Conservation (phyloP, 1,139 yeast genomes). For the Suzukiozyma palmioleophila region DNA sequence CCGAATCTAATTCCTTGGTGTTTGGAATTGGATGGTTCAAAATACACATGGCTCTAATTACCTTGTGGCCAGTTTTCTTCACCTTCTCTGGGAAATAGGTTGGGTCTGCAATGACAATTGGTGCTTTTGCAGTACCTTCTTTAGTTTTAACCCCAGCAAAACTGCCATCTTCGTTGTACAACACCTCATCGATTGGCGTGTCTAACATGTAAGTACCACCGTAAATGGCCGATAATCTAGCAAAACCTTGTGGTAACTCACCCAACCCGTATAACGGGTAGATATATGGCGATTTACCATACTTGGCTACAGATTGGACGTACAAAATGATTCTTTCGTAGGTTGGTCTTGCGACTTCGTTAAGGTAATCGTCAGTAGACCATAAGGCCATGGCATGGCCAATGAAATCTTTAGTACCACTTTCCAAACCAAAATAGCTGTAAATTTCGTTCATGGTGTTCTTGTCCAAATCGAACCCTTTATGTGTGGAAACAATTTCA, state of each 20-base stretch:
- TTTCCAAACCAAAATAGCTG: conserved; percentile 84
- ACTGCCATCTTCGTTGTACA: conserved; percentile 61
- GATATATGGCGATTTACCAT: conserved; percentile 94
- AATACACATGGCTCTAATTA: conserved; percentile 92
- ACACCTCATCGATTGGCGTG: conserved; percentile 88
- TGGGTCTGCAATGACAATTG: conserved; percentile 95
- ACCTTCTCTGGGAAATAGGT: conserved; percentile 95
- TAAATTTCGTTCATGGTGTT: conserved; percentile 93
- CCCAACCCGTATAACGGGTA: conserved; percentile 97
- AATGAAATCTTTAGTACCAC: conserved; percentile 91
- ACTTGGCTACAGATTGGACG: conserved; percentile 86
- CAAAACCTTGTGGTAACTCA: conserved; percentile 97
- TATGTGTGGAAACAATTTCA: conserved; percentile 75
- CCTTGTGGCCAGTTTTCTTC: conserved; percentile 76
- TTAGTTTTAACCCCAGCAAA: conserved; percentile 86
- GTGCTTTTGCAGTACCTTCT: conserved; percentile 89
- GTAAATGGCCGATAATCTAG: conserved; percentile 92
- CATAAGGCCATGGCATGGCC: conserved; percentile 99
- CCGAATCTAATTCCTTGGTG: conserved; percentile 80
- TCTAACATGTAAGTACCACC: conserved; percentile 99
- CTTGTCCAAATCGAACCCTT: conserved; percentile 77
- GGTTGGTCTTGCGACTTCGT: conserved; percentile 89
- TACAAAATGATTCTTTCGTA: conserved; percentile 82
- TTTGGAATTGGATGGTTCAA: conserved; percentile 86
- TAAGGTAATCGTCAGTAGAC: conserved; percentile 86